phyloP scores from a whole-genome alignment of 306 rosid species.

The Citrullus amarus region DNA sequence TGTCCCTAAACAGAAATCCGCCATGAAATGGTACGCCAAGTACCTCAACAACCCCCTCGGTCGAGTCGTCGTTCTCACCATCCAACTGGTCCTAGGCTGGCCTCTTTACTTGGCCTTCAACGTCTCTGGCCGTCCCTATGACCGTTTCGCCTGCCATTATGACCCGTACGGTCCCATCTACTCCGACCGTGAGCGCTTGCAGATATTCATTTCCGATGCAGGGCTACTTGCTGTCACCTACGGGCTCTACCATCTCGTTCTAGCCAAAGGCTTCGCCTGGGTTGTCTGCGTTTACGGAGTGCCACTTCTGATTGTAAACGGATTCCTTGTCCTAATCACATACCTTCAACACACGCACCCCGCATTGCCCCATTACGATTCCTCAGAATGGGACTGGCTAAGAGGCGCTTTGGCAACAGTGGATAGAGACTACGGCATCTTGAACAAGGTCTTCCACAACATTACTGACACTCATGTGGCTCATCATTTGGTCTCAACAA shows the following conservation, averaged over 20 bases:
- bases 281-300: constrained; percentile 64
- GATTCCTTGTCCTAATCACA: constrained; percentile 77
- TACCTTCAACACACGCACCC: constrained; percentile 91
- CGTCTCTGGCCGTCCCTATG: constrained; percentile 50
- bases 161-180: constrained; percentile 74
- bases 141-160: constrained; percentile 67
- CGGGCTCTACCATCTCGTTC: constrained; percentile 44
- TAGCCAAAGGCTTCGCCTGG: constrained; percentile 72
- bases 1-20: constrained; percentile 61
- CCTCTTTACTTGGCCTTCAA: constrained; percentile 69
- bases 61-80: constrained; percentile 35
- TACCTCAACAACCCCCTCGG: constrained; percentile 81
- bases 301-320: constrained; percentile 72
- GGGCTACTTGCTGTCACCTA: constrained; percentile 34
- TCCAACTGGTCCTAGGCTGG: constrained; percentile 60
- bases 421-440: constrained; percentile 77
- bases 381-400: constrained; percentile 92
- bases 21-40: constrained; percentile 42
- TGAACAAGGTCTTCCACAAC: constrained; percentile 89
- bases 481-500: constrained; percentile 84
- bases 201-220: constrained; percentile 50
- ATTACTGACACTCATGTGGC: constrained; percentile 95
- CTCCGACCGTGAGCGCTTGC: constrained; percentile 55
- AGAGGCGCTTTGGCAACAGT: constrained; percentile 89
- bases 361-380: constrained; percentile 72